Conservation (phyloP, 257 asterid species). For the Eucommia ulmoides region DNA sequence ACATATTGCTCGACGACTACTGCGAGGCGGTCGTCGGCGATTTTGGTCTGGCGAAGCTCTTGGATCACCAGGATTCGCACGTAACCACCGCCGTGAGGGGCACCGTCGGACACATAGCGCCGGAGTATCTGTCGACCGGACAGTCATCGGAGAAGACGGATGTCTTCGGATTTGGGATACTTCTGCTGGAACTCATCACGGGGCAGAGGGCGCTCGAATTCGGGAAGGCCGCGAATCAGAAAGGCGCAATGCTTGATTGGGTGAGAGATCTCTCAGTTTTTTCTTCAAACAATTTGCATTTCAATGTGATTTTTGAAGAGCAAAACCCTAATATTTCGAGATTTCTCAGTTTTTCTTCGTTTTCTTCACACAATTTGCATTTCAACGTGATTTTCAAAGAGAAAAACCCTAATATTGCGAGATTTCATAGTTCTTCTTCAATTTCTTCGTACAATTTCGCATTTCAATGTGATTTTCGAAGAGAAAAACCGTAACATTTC, state of each 20-base stretch:
- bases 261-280: slow-evolving; percentile 31
- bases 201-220: slow-evolving; percentile 84
- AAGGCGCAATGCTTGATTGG: slow-evolving; percentile 95
- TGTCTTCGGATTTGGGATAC: slow-evolving; percentile 95
- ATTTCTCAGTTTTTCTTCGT: too few relatives aligned
- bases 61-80: slow-evolving; percentile 88
- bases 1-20: slow-evolving; percentile 75
- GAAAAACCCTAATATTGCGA: too few relatives aligned
- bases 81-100: slow-evolving; percentile 98
- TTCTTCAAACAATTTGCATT: too few relatives aligned
- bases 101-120: slow-evolving; percentile 97
- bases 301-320: too few relatives aligned
- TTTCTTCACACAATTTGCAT: too few relatives aligned
- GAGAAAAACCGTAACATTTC: too few relatives aligned
- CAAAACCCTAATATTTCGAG: too few relatives aligned
- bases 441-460: too few relatives aligned
- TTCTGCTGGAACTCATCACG: slow-evolving; percentile 83
- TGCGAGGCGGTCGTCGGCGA: slow-evolving; percentile 99
- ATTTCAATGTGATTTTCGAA: too few relatives aligned
- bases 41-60: slow-evolving; percentile 91
- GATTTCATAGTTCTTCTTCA: too few relatives aligned
- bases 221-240: slow-evolving; percentile 74
- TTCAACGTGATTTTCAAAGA: too few relatives aligned
- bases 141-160: slow-evolving; percentile 98
- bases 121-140: slow-evolving; percentile 92